Conservation (phyloP, 164 flowering plant genomes). For the Vitis rupestris region DNA sequence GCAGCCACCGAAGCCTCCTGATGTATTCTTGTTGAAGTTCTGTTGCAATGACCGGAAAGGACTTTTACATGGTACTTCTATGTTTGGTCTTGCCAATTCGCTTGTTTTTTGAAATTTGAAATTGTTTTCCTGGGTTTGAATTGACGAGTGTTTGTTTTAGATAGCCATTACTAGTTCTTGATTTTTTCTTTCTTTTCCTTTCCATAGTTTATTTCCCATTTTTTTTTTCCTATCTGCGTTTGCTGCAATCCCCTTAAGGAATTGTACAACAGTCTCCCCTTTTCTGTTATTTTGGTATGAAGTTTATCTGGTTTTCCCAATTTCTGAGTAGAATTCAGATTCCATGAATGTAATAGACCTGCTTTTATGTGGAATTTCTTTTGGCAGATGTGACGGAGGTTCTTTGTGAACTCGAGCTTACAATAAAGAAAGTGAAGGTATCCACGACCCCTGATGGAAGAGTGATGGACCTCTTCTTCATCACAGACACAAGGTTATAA, state of each 20-base stretch:
- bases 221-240: not conserved
- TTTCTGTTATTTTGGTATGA: not conserved
- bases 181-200: not conserved
- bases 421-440: slow-evolving; percentile 59
- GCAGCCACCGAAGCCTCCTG: slow-evolving; percentile 51
- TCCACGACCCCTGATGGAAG: slow-evolving; percentile 76
- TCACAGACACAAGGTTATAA: slow-evolving; percentile 64
- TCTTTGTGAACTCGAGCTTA: slow-evolving; percentile 68
- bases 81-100: not conserved
- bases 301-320: not conserved
- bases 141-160: not conserved
- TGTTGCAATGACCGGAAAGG: slow-evolving; percentile 57
- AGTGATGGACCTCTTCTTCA: slow-evolving; percentile 71
- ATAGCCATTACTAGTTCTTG: not conserved
- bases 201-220: not conserved
- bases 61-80: slow-evolving; percentile 55
- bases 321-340: not conserved
- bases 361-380: slow-evolving; percentile 1
- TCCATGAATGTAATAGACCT: not conserved
- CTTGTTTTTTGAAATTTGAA: not conserved
- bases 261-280: not conserved
- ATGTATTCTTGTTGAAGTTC: slow-evolving; percentile 62
- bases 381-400: slow-evolving; percentile 58
- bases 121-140: not conserved
- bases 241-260: not conserved